Base-by-base conservation (phyloP, 2,329 filamentous ascomycete genomes). In the Exophiala oligosperma region DNA sequence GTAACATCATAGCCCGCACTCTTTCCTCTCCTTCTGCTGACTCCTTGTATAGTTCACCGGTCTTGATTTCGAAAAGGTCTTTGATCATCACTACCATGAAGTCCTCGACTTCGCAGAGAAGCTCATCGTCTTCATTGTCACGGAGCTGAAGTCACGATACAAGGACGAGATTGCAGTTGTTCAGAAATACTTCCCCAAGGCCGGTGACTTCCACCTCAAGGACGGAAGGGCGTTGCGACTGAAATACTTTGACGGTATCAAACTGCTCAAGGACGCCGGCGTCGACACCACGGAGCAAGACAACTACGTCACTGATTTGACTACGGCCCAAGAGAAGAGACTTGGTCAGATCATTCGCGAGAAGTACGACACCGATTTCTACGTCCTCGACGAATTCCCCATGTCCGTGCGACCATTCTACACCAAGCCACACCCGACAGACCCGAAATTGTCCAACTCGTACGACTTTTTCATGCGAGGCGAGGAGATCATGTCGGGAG, bases 321-420 rank as follows among this genome's bases (percentile, higher is more conserved):
- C 70, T 56, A 80, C 78, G 7, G 73, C 77, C 6, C 78, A 79
- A 73, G 78, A 80, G 69, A 80, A 74, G 78, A 90, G 88, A n/a
- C 86, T 97, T 7, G 94, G 94, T 57, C 87, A 86, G 26, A 81
- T 97, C 49, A 85, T 97, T 65, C 88, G 90, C 57, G 83, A 90
- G 68, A 97, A 96, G 77, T 96, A 89, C 82, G 84, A 89, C 72
- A 94, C 92, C 60, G 94, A 99, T 78, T 97, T 97, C 79, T 97
- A 96, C 78, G 88, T 95, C 23, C 84, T 99, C 62, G 93, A 97
- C 80, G 94, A 97, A 77, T 99, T 96, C 81, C 94, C 94, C 46
- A 86, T 94, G 74, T 80, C 81, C 38, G 90, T 94, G 21, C 85
- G 94, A 29, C 93, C 93, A 4, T 96, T 96, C 76, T 97, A 97